Conservation (phyloP, 345 rosid species). For the Citrus sp. region DNA sequence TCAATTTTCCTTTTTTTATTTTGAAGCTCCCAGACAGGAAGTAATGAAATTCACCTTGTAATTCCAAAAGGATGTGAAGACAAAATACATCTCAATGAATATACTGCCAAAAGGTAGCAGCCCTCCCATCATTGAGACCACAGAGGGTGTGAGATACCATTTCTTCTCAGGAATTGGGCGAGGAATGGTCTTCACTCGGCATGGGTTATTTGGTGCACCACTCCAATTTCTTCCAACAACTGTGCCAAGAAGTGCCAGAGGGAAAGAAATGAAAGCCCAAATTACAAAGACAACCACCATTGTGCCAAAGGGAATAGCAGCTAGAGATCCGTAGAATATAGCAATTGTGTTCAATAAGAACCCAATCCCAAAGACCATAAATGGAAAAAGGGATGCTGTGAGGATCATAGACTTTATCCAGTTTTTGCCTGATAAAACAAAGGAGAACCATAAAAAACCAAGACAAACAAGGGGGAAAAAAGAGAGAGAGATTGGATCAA, state of each 20-base stretch:
- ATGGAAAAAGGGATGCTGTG: constrained; percentile 90
- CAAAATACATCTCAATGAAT: constrained; percentile 95
- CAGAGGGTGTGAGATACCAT: constrained; percentile 92
- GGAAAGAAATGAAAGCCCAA: constrained; percentile 95
- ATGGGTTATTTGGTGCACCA: constrained; percentile 93
- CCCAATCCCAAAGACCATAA: constrained; percentile 90
- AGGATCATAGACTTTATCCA: constrained; percentile 98
- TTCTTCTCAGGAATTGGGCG: constrained; percentile 96
- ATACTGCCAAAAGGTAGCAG: constrained; percentile 92
- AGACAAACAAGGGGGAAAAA: neutral
- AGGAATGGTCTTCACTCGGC: constrained; percentile 95
- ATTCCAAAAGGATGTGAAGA: constrained; percentile 97
- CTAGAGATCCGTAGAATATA: constrained; percentile 88
- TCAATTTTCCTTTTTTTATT: neutral
- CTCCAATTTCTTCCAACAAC: constrained; percentile 95
- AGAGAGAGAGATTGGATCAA: constrained; percentile 4
- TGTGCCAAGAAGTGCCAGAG: constrained; percentile 90
- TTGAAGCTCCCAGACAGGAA: neutral
- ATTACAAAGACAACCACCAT: constrained; percentile 88
- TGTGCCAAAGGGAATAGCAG: constrained; percentile 96
- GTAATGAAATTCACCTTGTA: constrained; percentile 66
- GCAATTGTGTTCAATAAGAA: constrained; percentile 83
- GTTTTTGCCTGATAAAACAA: constrained; percentile 59
- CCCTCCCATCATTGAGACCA: constrained; percentile 94
- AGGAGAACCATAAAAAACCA: neutral